Conservation (phyloP, 257 asterid genomes). For the Craterostigma plantagineum region DNA sequence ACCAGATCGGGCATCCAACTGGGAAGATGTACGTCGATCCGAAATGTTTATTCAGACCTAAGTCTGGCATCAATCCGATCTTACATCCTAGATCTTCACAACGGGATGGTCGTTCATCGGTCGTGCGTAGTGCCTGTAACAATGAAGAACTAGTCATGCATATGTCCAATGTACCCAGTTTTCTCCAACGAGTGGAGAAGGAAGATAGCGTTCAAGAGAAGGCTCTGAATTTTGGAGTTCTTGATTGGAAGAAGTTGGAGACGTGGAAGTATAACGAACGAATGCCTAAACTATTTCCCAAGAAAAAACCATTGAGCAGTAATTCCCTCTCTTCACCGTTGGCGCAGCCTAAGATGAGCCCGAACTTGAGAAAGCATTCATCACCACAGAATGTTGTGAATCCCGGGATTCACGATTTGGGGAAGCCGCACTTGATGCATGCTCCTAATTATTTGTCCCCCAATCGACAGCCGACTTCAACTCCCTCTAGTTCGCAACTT, state of each 20-base stretch:
- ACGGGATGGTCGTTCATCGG: conserved; percentile 14
- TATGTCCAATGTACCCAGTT: conserved; percentile 82
- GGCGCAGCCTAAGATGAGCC: conserved; percentile 19
- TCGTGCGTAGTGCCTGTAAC: conserved; percentile 13
- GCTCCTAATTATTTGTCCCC: conserved; percentile 10
- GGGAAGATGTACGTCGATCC: conserved; percentile 22
- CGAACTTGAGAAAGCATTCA: conserved; percentile 15
- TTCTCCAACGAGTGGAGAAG: conserved; percentile 55
- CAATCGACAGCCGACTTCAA: conserved; percentile 18
- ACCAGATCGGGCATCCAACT: conserved; percentile 17
- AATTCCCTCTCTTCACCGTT: conserved; percentile 17
- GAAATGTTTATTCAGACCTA: conserved; percentile 13
- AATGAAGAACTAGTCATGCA: conserved; percentile 74
- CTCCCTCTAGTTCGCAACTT: conserved; percentile 12
- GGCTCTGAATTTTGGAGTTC: conserved; percentile 90
- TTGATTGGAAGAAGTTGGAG: conserved; percentile 78
- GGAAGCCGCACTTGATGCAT: conserved; percentile 15
- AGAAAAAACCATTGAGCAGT: conserved; percentile 22
- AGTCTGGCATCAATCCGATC: conserved; percentile 13
- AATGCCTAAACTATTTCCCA: conserved; percentile 31
- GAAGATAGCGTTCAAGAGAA: conserved; percentile 43
- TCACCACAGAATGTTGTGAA: too few relatives aligned
- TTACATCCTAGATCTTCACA: conserved; percentile 16
- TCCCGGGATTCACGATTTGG: conserved; percentile 14
- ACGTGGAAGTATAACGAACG: conserved; percentile 74